A percentile compares a stretch with the other conserved stretches of the same genome.
phyloP scores from a whole-genome alignment of 768 basidiomycete species.

The Agrocybe chaxingu region DNA sequence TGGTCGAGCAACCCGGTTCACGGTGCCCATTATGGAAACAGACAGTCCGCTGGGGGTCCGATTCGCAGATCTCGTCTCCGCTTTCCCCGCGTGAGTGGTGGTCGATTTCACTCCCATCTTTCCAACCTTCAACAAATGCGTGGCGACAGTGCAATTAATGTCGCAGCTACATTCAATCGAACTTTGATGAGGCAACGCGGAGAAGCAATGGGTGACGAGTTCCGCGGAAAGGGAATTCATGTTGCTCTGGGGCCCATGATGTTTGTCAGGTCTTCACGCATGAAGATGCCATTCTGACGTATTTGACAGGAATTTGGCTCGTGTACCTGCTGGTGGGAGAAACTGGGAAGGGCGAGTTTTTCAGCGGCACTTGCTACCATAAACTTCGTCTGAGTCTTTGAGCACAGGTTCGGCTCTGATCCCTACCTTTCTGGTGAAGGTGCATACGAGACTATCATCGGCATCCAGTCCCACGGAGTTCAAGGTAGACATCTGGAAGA shows the following conservation, averaged over 20 bases:
- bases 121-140: background rate
- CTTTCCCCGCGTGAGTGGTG: slow-evolving; percentile 43
- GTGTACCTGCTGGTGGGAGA: slow-evolving; percentile 44
- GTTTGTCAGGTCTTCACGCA: slow-evolving; percentile 19
- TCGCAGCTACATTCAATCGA: slow-evolving; percentile 52
- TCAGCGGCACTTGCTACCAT: background rate
- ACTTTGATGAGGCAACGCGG: slow-evolving; percentile 56
- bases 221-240: slow-evolving; percentile 58
- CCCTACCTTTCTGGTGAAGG: slow-evolving; percentile 53
- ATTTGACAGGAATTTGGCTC: slow-evolving; percentile 37
- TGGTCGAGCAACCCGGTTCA: background rate
- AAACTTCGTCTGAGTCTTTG: background rate
- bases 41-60: slow-evolving; percentile 52
- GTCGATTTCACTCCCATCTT: background rate
- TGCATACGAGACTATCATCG: slow-evolving; percentile 50
- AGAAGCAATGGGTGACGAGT: slow-evolving; percentile 55
- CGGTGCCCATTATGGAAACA: background rate
- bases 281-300: background rate
- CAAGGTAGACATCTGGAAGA: slow-evolving; percentile 27
- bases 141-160: slow-evolving; percentile 42
- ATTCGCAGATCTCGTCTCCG: slow-evolving; percentile 42
- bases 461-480: slow-evolving; percentile 51
- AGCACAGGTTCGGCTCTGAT: slow-evolving; percentile 43
- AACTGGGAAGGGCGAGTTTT: slow-evolving; percentile 49
- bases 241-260: slow-evolving; percentile 51